Percentiles rank a stretch among this genome's conserved stretches.
phyloP scores from a whole-genome alignment of 2,329 filamentous ascomycete genomes.

The Aspergillus ruber region DNA sequence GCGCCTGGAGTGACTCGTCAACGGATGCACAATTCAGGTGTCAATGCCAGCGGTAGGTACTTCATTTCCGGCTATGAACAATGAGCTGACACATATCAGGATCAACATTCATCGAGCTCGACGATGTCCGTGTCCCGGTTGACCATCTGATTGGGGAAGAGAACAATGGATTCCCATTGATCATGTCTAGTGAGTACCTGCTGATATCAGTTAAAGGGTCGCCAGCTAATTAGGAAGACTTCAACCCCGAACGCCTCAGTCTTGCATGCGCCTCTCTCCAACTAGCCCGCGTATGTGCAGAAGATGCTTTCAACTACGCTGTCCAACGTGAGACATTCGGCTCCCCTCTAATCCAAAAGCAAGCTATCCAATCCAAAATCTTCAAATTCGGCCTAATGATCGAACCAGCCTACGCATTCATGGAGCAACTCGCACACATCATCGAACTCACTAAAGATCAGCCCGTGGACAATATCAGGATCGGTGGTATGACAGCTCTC shows the following conservation, averaged over 20 bases:
- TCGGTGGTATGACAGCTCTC: slow-evolving; percentile 48
- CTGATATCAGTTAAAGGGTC: background rate
- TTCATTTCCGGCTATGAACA: background rate
- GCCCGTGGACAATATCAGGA: slow-evolving; percentile 34
- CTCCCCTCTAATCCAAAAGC: slow-evolving; percentile 50
- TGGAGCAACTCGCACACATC: slow-evolving; percentile 56
- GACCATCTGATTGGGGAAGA: slow-evolving; percentile 64
- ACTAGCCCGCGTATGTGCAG: slow-evolving; percentile 54
- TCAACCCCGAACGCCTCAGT: slow-evolving; percentile 67
- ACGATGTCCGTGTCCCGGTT: slow-evolving; percentile 64
- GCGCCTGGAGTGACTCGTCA: slow-evolving; percentile 50
- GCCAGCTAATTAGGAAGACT: slow-evolving; percentile 39
- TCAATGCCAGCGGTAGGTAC: slow-evolving; percentile 54
- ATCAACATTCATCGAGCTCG: slow-evolving; percentile 61
- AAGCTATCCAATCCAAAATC: slow-evolving; percentile 56
- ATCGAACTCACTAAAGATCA: slow-evolving; percentile 39
- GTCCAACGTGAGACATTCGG: slow-evolving; percentile 60
- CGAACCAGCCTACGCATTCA: slow-evolving; percentile 56
- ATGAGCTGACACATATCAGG: slow-evolving; percentile 17
- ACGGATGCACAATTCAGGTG: slow-evolving; percentile 57
- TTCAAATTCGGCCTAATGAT: slow-evolving; percentile 54
- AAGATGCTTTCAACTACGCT: slow-evolving; percentile 56
- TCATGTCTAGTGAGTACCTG: slow-evolving; percentile 54
- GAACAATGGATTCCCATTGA: slow-evolving; percentile 64
- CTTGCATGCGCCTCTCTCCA: slow-evolving; percentile 60